A percentile compares a stretch with the other conserved stretches of the same genome.
phyloP scores from a whole-genome alignment of 1,284 basidiomycete species.

The Inonotus hispidus region DNA sequence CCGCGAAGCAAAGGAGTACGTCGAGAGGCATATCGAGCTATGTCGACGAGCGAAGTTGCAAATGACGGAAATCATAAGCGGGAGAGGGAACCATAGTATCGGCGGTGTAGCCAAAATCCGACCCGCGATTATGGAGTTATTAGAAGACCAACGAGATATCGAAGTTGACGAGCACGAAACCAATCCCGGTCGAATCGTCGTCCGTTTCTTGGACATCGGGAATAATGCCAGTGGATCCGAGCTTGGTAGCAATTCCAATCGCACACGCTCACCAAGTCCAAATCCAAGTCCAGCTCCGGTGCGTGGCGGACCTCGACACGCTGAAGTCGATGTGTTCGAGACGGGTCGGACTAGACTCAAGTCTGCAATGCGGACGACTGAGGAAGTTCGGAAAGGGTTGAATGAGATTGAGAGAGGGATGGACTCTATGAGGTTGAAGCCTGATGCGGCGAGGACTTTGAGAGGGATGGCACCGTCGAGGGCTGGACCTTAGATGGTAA shows the following conservation, averaged over 20 bases:
- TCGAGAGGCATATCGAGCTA: conserved; percentile 2
- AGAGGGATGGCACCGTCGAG: neutral
- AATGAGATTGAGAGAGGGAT: conserved; percentile 12
- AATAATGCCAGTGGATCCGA: neutral
- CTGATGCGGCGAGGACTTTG: neutral
- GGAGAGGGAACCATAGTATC: conserved; percentile 14
- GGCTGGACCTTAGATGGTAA: neutral
- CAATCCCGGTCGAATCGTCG: conserved; percentile 14
- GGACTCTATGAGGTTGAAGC: neutral
- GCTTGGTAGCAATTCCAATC: neutral
- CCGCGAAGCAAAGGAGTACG: conserved; percentile 9
- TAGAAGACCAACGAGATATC: conserved; percentile 3
- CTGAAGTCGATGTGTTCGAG: conserved; percentile 10
- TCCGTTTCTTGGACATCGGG: conserved; percentile 3
- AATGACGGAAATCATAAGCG: conserved; percentile 10
- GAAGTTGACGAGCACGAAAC: conserved; percentile 7
- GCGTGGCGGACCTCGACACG: neutral
- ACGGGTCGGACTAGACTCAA: neutral
- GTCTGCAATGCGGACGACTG: neutral
- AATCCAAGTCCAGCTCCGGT: neutral
- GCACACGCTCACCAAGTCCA: neutral
- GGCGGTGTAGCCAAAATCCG: conserved; percentile 14
- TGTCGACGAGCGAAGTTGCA: conserved; percentile 5
- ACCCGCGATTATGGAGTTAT: conserved; percentile 10
- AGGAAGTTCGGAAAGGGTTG: conserved; percentile 3